phyloP scores from a whole-genome alignment of 352 stramenopile genomes.

The Phytophthora agathidicida region DNA sequence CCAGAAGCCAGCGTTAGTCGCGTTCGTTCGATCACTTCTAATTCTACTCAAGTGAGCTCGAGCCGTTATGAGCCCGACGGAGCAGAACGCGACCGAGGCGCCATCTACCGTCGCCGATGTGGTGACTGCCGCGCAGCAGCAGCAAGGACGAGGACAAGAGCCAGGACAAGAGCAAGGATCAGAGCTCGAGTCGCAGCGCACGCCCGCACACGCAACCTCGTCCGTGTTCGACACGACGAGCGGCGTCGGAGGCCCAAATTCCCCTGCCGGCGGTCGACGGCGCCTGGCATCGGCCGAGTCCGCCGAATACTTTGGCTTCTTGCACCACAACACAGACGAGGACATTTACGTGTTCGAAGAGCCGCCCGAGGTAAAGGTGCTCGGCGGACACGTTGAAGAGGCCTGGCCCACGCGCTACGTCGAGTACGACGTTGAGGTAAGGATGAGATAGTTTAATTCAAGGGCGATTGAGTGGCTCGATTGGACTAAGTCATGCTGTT shows the following conservation, averaged over 20 bases:
- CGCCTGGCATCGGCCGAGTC: slow-evolving; percentile 28
- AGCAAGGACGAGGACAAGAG: slow-evolving; percentile 19
- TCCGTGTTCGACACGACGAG: slow-evolving; percentile 52
- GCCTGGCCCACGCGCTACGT: slow-evolving; percentile 84
- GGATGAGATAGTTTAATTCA: neutral
- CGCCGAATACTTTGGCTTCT: slow-evolving; percentile 51
- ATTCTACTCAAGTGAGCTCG: slow-evolving; percentile 1
- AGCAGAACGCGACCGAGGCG: slow-evolving; percentile 13
- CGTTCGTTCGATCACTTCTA: slow-evolving; percentile 31
- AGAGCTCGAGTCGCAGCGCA: neutral
- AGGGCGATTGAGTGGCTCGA: slow-evolving; percentile 39
- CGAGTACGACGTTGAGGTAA: slow-evolving; percentile 86
- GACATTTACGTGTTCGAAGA: slow-evolving; percentile 84
- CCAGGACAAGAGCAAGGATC: no score
- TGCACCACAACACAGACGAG: slow-evolving; percentile 60
- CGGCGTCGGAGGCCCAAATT: slow-evolving; percentile 29
- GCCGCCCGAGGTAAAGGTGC: slow-evolving; percentile 58
- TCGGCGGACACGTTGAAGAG: slow-evolving; percentile 73
- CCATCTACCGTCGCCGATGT: slow-evolving; percentile 26
- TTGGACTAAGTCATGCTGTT: slow-evolving; percentile 20
- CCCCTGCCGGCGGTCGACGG: slow-evolving; percentile 12
- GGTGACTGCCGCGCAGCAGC: slow-evolving; percentile 15
- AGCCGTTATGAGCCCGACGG: slow-evolving; percentile 31
- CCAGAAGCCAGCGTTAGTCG: slow-evolving; percentile 22
- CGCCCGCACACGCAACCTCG: slow-evolving; percentile 14